Evolutionary conservation across 805 yeast species (phyloP).

Genomic region (Metschnikowia continentalis): DNA sequence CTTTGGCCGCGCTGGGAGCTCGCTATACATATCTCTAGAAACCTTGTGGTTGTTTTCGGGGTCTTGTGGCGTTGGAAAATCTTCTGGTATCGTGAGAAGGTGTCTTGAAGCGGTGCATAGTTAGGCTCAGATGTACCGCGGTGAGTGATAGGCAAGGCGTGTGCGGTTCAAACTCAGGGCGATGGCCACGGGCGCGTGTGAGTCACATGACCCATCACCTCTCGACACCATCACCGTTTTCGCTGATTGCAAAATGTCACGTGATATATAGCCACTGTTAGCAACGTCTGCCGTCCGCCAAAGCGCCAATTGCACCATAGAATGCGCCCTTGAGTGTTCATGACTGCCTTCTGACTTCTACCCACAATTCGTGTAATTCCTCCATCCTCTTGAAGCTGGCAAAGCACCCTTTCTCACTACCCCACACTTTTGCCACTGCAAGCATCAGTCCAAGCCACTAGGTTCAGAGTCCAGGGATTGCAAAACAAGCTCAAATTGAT

Average conservation of each 20-base stretch:
- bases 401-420: no score
- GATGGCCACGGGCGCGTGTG: neutral
- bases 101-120: no score
- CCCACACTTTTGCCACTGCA: neutral
- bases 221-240: neutral
- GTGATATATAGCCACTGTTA: slow-evolving; percentile 8
- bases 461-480: neutral
- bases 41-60: neutral
- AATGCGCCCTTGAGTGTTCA: neutral
- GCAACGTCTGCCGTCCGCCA: neutral
- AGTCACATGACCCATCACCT: slow-evolving; percentile 1
- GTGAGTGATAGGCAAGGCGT: neutral
- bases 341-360: neutral
- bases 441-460: neutral
- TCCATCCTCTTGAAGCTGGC: neutral
- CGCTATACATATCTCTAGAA: slow-evolving; percentile 14
- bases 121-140: neutral
- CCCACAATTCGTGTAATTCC: neutral
- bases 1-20: slow-evolving; percentile 31
- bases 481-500: no score
- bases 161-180: slow-evolving; percentile 1
- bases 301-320: neutral
- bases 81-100: neutral
- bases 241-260: slow-evolving; percentile 18
- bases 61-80: neutral